Conservation (phyloP, 805 yeast species). For the Candida loeiensis region DNA sequence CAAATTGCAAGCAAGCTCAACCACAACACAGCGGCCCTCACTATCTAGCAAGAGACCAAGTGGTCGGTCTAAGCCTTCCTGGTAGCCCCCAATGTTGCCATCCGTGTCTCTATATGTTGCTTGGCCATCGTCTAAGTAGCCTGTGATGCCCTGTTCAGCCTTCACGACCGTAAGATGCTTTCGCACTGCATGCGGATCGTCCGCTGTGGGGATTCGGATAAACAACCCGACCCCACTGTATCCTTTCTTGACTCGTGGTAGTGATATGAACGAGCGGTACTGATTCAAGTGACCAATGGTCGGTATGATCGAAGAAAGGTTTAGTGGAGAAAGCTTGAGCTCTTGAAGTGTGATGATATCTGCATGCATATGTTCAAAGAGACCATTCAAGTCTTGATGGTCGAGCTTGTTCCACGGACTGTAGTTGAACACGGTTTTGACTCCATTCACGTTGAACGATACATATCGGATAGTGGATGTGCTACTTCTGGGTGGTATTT, state of each 20-base stretch:
- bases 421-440: conserved; percentile 74
- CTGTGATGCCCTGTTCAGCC: conserved; percentile 93
- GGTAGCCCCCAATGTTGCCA: conserved; percentile 68
- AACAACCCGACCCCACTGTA: conserved; percentile 92
- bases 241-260: conserved; percentile 70
- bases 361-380: conserved; percentile 55
- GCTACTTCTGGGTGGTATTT: conserved; percentile 1
- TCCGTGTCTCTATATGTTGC: conserved; percentile 13
- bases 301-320: conserved; percentile 17
- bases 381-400: conserved; percentile 32
- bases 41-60: conserved; percentile 53
- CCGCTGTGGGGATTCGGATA: conserved; percentile 48
- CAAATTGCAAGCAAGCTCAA: conserved; percentile 63
- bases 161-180: conserved; percentile 50
- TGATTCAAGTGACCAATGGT: conserved; percentile 55
- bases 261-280: conserved; percentile 61
- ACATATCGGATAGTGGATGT: conserved; percentile 36
- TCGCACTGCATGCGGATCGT: conserved; percentile 36
- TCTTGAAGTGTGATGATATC: conserved; percentile 89
- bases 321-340: conserved; percentile 50
- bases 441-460: conserved; percentile 83
- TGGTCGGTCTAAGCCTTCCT: conserved; percentile 33
- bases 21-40: conserved; percentile 80
- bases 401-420: conserved; percentile 69
- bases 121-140: conserved; percentile 28